Evolutionary conservation across 2,329 filamentous ascomycete species (phyloP), one percentile per base, ranked within the genome.

Genomic region (Phialocephala sp.): DNA sequence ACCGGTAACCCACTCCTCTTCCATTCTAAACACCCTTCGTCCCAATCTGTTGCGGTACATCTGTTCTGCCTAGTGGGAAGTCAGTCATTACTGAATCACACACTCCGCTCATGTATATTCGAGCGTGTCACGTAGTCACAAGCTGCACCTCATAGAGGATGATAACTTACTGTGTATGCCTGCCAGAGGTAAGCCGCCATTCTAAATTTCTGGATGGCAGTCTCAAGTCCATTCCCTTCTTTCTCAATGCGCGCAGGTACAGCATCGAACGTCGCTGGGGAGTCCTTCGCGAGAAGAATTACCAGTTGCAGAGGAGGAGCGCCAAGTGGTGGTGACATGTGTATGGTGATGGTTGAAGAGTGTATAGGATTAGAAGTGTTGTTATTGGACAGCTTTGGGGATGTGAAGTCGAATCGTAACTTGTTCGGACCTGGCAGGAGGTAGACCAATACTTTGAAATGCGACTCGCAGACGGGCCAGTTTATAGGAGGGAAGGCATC

Each of bases 111-210:
- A 11, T 9, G 24, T 22, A 8, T 24, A 9, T 20, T 43, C 41
- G 41, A 43, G 6, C 41, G n/a, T 43, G 6, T 43, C 41, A 43
- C 15, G 15, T 2, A 43, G 6, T 43, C 41, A n/a, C 15, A 32
- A 32, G 27, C 27, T 6, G 27, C 27, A 6, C 27, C 27, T 32
- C n/a, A n/a, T 32, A 32, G 27, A 32, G 27, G 27, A 32, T 32
- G 27, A 32, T 32, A 3, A 63, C 65, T 61, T 47, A 66, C 65
- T 0, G 94, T 98, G 74, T 97, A 98, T 8, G 94, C 93, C 77
- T 99, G 95, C 94, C 95, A 98, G 15, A 98, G 83, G 76, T 98
- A 97, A 27, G 93, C 94, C 20, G 93, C 91, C 91, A 97, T 97
- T 69, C 94, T 88, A 76, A 95, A 97, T 77, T 99, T 99, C 73